Base-by-base conservation (phyloP, 2,329 filamentous ascomycete species). In the Fusarium nodosum region DNA sequence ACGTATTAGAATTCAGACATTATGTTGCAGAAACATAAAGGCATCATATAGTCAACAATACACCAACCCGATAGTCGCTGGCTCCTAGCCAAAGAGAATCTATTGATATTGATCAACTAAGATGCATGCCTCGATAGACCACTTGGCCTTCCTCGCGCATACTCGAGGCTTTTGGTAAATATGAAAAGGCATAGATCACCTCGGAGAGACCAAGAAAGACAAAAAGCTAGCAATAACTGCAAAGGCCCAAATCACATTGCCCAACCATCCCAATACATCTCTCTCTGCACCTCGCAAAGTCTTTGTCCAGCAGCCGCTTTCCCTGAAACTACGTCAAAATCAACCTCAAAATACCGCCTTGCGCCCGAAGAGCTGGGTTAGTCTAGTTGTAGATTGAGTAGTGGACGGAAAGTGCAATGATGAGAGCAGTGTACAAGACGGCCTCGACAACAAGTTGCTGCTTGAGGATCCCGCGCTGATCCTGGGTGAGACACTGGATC, bases 371-470 rank as follows among this genome's bases (percentile, higher is more conserved):
- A 28, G 22, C 18, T 20, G 16, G 20, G 22, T 45, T 39, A 11
- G 45, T 66, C 33, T 66, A 51, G n/a, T 54, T 45, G 50, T 39
- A 55, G 26, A 59, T 39, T 20, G 76, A 77, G 61, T 76, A 80
- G 56, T 76, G 74, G 22, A 80, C 74, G 5, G 75, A 58, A 44
- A 81, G 56, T 13, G 74, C 59, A 22, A 78, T 71, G 34, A 80
- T 76, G 24, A 81, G 57, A 3, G 69, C 68, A 8, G 76, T 66
- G 53, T 80, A 81, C 1, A 78, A 15, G 7, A 81, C 61, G 11
- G 75, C 74, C 59, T 82, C 77, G 4, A 73, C 68, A 12, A 81
- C 53, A 12, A 86, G 75, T 70, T 84, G 81, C 28, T 75, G 73
- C 47, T 74, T 77, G 15, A 81, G 65, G 6, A 70, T 69, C 5